Conservation (phyloP, 2,329 filamentous ascomycete genomes). For the Colletotrichum sp. region DNA sequence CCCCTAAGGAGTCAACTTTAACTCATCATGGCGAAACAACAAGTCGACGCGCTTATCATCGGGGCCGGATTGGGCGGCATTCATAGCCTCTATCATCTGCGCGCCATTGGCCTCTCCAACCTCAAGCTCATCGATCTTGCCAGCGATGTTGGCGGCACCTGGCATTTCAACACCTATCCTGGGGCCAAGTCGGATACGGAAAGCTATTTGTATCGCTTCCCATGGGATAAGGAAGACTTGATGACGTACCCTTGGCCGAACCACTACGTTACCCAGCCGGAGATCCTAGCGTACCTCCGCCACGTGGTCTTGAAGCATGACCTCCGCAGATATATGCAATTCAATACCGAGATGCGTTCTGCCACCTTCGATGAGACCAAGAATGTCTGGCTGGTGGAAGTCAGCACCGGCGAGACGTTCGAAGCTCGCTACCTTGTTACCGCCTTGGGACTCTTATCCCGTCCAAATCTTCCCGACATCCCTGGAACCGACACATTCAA, state of each 20-base stretch:
- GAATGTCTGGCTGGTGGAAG: background rate
- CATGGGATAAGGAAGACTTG: conserved; percentile 11
- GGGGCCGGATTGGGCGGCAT: background rate
- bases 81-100: background rate
- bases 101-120: background rate
- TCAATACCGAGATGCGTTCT: background rate
- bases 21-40: background rate
- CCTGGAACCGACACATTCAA: background rate
- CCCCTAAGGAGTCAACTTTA: background rate
- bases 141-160: conserved; percentile 24
- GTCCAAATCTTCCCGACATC: background rate
- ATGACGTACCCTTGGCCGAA: conserved; percentile 3
- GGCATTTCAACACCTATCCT: conserved; percentile 26
- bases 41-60: background rate
- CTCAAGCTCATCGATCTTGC: conserved; percentile 23
- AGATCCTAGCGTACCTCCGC: conserved; percentile 17
- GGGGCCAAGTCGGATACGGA: background rate
- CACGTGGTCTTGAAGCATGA: background rate
- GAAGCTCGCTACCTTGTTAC: background rate
- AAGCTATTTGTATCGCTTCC: background rate
- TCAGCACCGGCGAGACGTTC: background rate
- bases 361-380: background rate
- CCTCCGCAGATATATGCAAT: background rate
- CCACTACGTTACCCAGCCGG: background rate
- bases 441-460: background rate